phyloP scores from a whole-genome alignment of 306 rosid species.

The Carpinus viminea region DNA sequence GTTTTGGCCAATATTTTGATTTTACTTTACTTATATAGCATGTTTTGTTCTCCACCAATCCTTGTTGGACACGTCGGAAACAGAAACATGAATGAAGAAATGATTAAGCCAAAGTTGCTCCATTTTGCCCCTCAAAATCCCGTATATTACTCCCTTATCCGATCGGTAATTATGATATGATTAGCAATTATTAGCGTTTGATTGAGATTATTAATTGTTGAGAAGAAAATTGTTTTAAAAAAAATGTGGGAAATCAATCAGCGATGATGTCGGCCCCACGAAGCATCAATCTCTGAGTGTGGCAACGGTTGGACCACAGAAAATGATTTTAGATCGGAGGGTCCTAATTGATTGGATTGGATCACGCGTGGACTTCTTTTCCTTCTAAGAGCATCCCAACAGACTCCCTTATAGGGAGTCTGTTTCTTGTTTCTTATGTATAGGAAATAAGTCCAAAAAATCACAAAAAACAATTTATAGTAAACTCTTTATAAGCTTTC shows the following conservation, averaged over 20 bases:
- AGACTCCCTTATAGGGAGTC: too few species aligned
- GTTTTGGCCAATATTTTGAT: too few species aligned
- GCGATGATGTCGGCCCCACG: not conserved
- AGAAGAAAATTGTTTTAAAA: not conserved
- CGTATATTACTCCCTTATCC: not conserved
- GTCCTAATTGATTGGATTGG: slow-evolving; percentile 10
- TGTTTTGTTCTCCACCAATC: slow-evolving; percentile 27
- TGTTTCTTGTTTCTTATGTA: too few species aligned
- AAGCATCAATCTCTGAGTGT: not conserved
- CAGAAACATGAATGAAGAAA: not conserved
- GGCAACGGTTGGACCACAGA: not conserved
- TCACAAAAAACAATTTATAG: too few species aligned
- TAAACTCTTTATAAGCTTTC: too few species aligned
- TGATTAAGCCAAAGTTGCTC: not conserved
- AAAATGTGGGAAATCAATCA: too few species aligned
- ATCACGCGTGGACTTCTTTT: slow-evolving; percentile 6
- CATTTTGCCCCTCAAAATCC: slow-evolving; percentile 1
- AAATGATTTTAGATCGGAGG: slow-evolving; percentile 19
- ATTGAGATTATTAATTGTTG: slow-evolving; percentile 25
- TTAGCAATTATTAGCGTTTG: slow-evolving; percentile 22
- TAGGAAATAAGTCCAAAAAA: too few species aligned
- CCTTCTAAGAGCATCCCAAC: too few species aligned
- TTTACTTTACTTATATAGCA: not conserved
- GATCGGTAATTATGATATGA: slow-evolving; percentile 10
- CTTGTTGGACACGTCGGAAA: slow-evolving; percentile 1